Evolutionary conservation across 2,329 filamentous ascomycete species (phyloP).

Genomic region (Ascomycota sp.): DNA sequence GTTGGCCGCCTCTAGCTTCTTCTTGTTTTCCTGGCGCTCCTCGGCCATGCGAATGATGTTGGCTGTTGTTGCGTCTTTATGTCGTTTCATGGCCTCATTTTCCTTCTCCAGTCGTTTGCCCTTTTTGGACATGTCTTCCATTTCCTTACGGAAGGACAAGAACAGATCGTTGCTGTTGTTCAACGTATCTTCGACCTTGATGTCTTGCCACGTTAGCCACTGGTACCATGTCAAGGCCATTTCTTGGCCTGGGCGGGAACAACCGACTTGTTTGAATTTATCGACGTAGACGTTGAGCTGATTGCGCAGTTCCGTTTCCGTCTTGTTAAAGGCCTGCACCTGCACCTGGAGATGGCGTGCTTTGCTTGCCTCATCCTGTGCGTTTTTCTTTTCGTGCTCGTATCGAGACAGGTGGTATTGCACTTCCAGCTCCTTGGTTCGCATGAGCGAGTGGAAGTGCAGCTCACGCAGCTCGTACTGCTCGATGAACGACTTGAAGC

Average conservation of each 20-base stretch:
- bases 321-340: constrained; percentile 89
- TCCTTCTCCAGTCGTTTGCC: constrained; percentile 94
- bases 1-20: constrained; percentile 30
- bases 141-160: constrained; percentile 90
- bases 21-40: constrained; percentile 67
- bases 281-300: constrained; percentile 98
- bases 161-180: constrained; percentile 98
- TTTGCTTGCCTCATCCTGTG: constrained; percentile 61
- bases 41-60: constrained; percentile 97
- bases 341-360: constrained; percentile 75
- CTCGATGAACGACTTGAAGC: constrained; percentile 89
- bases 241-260: neutral
- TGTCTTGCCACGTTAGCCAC: neutral
- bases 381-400: constrained; percentile 75
- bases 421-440: constrained; percentile 88
- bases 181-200: constrained; percentile 86
- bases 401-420: constrained; percentile 76
- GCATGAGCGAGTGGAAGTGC: constrained; percentile 79
- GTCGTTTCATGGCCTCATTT: constrained; percentile 74
- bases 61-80: constrained; percentile 80
- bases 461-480: constrained; percentile 92
- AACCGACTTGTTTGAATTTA: constrained; percentile 93
- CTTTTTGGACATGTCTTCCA: constrained; percentile 99
- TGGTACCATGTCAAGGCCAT: neutral
- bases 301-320: constrained; percentile 78